Evolutionary conservation across 2,329 filamentous ascomycete species (phyloP).

Genomic region (Trichoderma endophyticum): DNA sequence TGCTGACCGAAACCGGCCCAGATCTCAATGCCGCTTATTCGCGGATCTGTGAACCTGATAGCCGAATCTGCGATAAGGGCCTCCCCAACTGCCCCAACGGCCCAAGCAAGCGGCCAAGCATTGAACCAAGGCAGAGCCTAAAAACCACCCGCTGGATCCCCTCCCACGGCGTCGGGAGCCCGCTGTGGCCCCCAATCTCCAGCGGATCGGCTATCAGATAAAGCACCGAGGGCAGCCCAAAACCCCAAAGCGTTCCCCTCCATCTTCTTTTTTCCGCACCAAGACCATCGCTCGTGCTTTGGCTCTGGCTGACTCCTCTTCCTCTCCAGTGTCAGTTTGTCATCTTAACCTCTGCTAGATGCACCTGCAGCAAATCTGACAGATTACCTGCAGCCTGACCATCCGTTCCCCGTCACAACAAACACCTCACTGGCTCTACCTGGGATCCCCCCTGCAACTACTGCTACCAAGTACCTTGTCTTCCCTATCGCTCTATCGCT

Average conservation of each 20-base stretch:
- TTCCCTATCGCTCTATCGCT: neutral
- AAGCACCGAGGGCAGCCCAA: neutral
- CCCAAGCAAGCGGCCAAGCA: neutral
- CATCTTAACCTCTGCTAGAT: neutral
- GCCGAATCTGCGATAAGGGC: neutral
- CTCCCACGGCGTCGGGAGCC: neutral
- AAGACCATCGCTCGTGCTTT: neutral
- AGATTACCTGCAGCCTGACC: neutral
- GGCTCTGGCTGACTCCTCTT: too few relatives aligned
- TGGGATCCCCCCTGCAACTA: too few relatives aligned
- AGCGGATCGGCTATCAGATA: constrained; percentile 2
- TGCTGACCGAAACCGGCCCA: neutral
- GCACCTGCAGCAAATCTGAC: neutral
- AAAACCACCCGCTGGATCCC: neutral
- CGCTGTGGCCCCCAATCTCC: neutral
- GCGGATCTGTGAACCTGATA: neutral
- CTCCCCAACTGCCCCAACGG: neutral
- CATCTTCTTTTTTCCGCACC: neutral
- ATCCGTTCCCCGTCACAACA: neutral
- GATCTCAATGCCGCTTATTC: neutral
- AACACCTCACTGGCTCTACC: neutral
- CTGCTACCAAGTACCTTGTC: neutral
- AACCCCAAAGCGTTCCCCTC: neutral
- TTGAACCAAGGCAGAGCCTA: neutral
- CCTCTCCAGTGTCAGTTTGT: neutral